Base-by-base conservation (phyloP, 1,139 yeast species). In the Magnusiomyces fungicola region DNA sequence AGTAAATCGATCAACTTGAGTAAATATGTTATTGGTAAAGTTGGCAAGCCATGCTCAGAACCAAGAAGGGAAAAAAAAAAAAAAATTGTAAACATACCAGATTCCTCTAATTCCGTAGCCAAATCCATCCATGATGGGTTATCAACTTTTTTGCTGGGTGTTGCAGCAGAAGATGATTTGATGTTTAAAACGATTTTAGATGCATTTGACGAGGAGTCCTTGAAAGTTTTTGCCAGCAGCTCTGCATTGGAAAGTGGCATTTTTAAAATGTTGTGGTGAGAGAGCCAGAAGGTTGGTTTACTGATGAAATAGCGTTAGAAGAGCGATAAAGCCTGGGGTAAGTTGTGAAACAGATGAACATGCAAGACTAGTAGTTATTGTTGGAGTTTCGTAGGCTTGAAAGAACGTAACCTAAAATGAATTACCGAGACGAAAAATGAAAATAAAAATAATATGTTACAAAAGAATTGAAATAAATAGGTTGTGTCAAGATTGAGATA, bases 141-240 rank as follows among this genome's bases (percentile, higher is more conserved):
- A 27, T 12, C 30, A 7, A n/a, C n/a, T n/a, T n/a, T n/a, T n/a
- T n/a, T n/a, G n/a, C n/a, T n/a, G n/a, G n/a, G n/a, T n/a, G n/a
- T n/a, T n/a, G n/a, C n/a, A n/a, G n/a, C n/a, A n/a, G n/a, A n/a
- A 6, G 33, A 5, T 14, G 50, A 38, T 6, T 21, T 24, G 18
- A n/a, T 23, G 1, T n/a, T 33, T 3, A 21, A 22, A 25, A 18
- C 42, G 6, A 32, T 30, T 6, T 32, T 32, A 16, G 22, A 25
- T 18, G 43, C 45, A 7, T n/a, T 22, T 22, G 27, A n/a, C 14
- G 22, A n/a, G 21, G 39, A 33, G 29, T 48, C 53, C 18, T 46
- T 42, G 39, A 50, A 50, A 4, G 51, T 47, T 34, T 45, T 48
- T n/a, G 53, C 49, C 37, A 50, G 42, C 12, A 42, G 44, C 12